These are phyloP conservation scores for Periglandula ipomoeae DNA, from an alignment of 2,329 filamentous ascomycete species.

Conservation along the genomic window DNA sequence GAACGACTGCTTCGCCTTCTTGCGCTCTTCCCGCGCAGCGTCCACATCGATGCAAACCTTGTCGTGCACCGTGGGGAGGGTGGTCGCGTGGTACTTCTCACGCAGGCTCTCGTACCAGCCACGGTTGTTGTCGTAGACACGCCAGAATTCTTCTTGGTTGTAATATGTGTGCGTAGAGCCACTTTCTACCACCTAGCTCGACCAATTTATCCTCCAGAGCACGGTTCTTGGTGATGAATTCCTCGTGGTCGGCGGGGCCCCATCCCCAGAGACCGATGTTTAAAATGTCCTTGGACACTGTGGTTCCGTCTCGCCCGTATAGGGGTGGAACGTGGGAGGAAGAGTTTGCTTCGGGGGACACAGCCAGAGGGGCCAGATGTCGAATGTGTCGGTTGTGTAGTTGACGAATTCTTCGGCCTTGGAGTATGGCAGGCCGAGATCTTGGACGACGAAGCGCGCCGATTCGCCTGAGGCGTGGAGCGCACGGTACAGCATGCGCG, in stretches of 20 bases:
- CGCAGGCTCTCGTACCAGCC: slow-evolving; percentile 54
- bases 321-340: slow-evolving; percentile 47
- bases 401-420: slow-evolving; percentile 43
- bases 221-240: slow-evolving; percentile 63
- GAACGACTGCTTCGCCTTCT: slow-evolving; percentile 29
- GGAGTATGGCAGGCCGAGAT: slow-evolving; percentile 49
- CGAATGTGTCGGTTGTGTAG: slow-evolving; percentile 40
- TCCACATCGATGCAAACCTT: slow-evolving; percentile 54
- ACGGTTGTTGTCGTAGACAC: slow-evolving; percentile 43
- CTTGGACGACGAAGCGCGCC: slow-evolving; percentile 58
- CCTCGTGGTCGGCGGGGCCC: slow-evolving; percentile 45
- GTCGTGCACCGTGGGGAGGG: slow-evolving; percentile 59
- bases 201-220: slow-evolving; percentile 60
- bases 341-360: slow-evolving; percentile 42
- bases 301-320: slow-evolving; percentile 27
- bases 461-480: slow-evolving; percentile 59
- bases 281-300: slow-evolving; percentile 33
- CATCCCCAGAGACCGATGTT: slow-evolving; percentile 74
- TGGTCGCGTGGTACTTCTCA: slow-evolving; percentile 50
- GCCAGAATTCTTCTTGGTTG: slow-evolving; percentile 61
- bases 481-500: slow-evolving; percentile 64
- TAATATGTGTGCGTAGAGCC: slow-evolving; percentile 86
- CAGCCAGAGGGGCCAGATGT: slow-evolving; percentile 53
- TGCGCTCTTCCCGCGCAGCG: slow-evolving; percentile 29
- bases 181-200: slow-evolving; percentile 69